A percentile compares a stretch with the other conserved stretches of the same genome.
These are phyloP conservation scores for Hypoxylon sp. DNA, from an alignment of 2,329 filamentous ascomycete species.

Conservation along the genomic window DNA sequence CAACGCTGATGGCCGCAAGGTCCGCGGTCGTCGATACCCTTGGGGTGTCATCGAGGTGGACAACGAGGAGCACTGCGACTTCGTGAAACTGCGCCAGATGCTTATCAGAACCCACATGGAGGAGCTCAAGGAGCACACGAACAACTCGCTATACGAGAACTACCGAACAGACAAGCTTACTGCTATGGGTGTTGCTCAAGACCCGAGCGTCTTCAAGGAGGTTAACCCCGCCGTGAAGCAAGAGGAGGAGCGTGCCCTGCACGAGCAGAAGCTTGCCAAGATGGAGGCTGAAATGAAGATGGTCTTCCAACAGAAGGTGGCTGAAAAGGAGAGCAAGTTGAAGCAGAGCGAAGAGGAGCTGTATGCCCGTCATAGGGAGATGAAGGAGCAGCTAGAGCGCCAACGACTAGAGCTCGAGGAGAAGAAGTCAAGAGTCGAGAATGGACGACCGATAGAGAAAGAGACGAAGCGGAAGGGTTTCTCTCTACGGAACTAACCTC, in stretches of 20 bases:
- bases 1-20: slow-evolving; percentile 90
- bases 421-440: slow-evolving; percentile 96
- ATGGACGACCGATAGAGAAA: slow-evolving; percentile 93
- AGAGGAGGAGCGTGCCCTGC: slow-evolving; percentile 95
- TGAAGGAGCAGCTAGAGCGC: slow-evolving; percentile 99
- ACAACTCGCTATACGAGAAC: slow-evolving; percentile 98
- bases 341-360: slow-evolving; percentile 99
- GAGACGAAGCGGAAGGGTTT: slow-evolving; percentile 99
- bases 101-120: slow-evolving; percentile 99
- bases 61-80: slow-evolving; percentile 99
- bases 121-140: slow-evolving; percentile 99
- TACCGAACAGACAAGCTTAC: slow-evolving; percentile 99
- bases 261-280: slow-evolving; percentile 99
- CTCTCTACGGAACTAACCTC: slow-evolving; percentile 81
- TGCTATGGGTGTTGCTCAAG: slow-evolving; percentile 97
- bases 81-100: slow-evolving; percentile 99
- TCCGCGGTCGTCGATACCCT: slow-evolving; percentile 93
- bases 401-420: slow-evolving; percentile 96
- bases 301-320: slow-evolving; percentile 99
- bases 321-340: slow-evolving; percentile 99
- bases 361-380: slow-evolving; percentile 96
- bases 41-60: slow-evolving; percentile 99
- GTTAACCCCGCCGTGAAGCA: slow-evolving; percentile 99
- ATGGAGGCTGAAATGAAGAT: slow-evolving; percentile 99
- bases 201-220: slow-evolving; percentile 99